Evolutionary conservation across 345 rosid genomes (phyloP), one percentile per base, ranked within the genome.

Genomic region (Sapria himalayana): DNA sequence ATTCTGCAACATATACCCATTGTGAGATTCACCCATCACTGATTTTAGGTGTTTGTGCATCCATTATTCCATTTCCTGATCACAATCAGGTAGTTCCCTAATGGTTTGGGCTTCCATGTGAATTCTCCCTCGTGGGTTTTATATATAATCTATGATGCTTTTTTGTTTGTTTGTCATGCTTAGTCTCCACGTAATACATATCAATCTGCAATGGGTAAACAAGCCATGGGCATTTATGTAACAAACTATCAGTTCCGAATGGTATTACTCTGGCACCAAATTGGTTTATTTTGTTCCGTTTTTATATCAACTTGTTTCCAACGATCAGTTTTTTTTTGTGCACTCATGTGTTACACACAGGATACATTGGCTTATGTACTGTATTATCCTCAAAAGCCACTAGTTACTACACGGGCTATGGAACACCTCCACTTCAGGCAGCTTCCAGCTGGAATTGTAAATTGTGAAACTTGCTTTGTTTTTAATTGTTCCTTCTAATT

Each of bases 201-300:
- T 57, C 98, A 89, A 60, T 89, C 98, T 31, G 94, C 98, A 21
- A 89, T 89, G 94, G 98, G 98, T 32, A 89, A 89, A 71, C 98
- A 89, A 74, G 94, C 98, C 29, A 82, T 89, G 94, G 98, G 98
- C 51, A 79, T 89, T 29, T 89, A 89, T 43, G 98, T 89, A 48
- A 89, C 98, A 20, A 89, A 89, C 58, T 89, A 76, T 70, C 98
- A 89, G 45, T 89, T 89, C 33, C 82, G 93, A 33, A 89, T 89
- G 94, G 94, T 89, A 53, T 42, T 55, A 22, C 22, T 41, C 46
- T 37, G 18, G 9, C 39, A 15, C 17, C 15, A 15, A 9, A 33
- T 50, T 38, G 4, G 33, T 1, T 35, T 2, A 43, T 29, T 38
- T 19, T 29, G 7, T 49, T 27, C 5, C 6, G 22, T 1, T 36